Percentiles rank a stretch among this genome's conserved stretches.
Evolutionary conservation across 208 protist species (phyloP).

Genomic region (Trypanosoma theileri): DNA sequence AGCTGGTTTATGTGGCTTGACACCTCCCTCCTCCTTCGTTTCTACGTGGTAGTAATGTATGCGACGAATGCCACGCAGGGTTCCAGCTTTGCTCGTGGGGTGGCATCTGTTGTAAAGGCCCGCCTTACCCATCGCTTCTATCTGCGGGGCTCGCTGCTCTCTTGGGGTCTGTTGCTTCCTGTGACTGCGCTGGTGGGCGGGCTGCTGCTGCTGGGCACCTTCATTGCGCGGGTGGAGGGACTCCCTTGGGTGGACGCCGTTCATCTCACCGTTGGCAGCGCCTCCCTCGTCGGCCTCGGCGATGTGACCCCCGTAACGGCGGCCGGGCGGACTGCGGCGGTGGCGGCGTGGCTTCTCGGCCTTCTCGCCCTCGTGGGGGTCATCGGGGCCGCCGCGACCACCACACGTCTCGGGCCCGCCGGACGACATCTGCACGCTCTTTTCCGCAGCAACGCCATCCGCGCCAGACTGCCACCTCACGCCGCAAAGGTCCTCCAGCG

Average conservation of each 20-base stretch:
- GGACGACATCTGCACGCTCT: constrained; percentile 64
- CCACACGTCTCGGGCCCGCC: constrained; percentile 3
- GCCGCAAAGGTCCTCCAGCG: constrained; percentile 69
- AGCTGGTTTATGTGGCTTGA: constrained; percentile 43
- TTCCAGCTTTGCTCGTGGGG: constrained; percentile 46
- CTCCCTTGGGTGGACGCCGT: constrained; percentile 42
- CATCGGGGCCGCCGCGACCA: not conserved
- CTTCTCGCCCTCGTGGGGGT: not conserved
- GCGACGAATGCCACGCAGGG: constrained; percentile 34
- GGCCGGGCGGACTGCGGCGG: constrained; percentile 49
- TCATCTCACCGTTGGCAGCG: constrained; percentile 60
- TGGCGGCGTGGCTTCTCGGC: constrained; percentile 49
- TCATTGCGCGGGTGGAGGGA: constrained; percentile 51
- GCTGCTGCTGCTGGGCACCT: constrained; percentile 41
- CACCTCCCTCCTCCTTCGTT: constrained; percentile 57
- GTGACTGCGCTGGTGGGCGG: constrained; percentile 28
- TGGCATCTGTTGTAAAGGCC: constrained; percentile 47
- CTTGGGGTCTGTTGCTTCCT: constrained; percentile 23
- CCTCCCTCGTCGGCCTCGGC: constrained; percentile 52
- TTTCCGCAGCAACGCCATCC: constrained; percentile 66
- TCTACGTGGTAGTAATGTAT: constrained; percentile 68
- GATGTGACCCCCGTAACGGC: constrained; percentile 47
- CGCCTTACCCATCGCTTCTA: constrained; percentile 37
- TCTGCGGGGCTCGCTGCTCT: constrained; percentile 36
- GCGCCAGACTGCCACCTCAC: constrained; percentile 45